Percentiles rank a stretch among this genome's conserved stretches.
Conservation (phyloP, 768 basidiomycete species). For the Lentinula edodes region DNA sequence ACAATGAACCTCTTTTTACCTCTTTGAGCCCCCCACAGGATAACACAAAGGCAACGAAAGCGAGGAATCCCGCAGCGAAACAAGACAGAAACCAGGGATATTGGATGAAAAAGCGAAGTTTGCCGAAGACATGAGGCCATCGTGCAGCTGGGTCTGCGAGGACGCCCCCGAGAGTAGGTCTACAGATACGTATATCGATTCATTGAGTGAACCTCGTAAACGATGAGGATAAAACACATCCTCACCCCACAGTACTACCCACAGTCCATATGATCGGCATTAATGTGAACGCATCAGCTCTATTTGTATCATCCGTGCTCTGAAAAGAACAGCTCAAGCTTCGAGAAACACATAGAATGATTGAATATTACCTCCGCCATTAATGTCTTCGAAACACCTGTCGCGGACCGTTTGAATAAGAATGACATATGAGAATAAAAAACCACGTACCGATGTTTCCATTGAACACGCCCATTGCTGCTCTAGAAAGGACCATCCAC, state of each 20-base stretch:
- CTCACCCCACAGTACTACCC: conserved; percentile 20
- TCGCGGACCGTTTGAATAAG: background rate
- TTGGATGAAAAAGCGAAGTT: conserved; percentile 17
- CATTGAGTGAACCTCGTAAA: background rate
- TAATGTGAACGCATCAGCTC: conserved; percentile 21
- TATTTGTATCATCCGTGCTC: conserved; percentile 23
- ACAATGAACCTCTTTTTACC: conserved; percentile 12
- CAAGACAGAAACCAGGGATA: conserved; percentile 35
- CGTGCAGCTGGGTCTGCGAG: conserved; percentile 22
- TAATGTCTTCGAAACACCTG: conserved; percentile 23
- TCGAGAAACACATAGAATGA: background rate
- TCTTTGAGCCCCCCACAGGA: conserved; percentile 22
- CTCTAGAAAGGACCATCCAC: conserved; percentile 18
- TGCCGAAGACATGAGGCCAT: conserved; percentile 22
- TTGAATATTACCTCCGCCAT: conserved; percentile 21
- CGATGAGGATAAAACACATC: background rate
- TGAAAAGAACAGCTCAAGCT: conserved; percentile 4
- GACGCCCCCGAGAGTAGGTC: conserved; percentile 27
- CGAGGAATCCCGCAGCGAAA: conserved; percentile 17
- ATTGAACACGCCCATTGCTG: conserved; percentile 23
- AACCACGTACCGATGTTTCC: conserved; percentile 22
- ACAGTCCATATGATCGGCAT: conserved; percentile 23
- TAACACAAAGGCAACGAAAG: conserved; percentile 16
- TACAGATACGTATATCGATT: background rate
- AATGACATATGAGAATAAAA: background rate